Evolutionary conservation across 164 flowering plant species (phyloP), one percentile per base, ranked within the genome.

Genomic region (Cinnamomum micranthum): DNA sequence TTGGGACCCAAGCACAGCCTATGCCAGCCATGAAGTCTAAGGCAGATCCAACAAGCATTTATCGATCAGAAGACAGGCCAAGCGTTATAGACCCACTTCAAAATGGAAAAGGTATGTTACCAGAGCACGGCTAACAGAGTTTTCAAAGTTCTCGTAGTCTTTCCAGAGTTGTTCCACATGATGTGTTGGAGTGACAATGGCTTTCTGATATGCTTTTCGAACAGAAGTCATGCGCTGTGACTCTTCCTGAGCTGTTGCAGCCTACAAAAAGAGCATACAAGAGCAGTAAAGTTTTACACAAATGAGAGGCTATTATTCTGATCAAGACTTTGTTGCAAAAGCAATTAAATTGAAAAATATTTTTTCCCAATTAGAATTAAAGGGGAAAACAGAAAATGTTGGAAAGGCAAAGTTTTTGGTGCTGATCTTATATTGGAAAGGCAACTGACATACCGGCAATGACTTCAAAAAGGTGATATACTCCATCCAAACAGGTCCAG

Each of bases 401-500:
- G 20, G 20, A 10, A 22, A 33, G 15, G 31, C 17, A 14, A 14
- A 14, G 60, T 55, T 55, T 14, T 55, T 35, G 47, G 9, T 31
- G 28, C 58, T 71, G 9, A 63, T 35, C 2, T 35, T 55, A 64
- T 13, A 31, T 17, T 55, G 15, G 23, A 59, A 75, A 25, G 24
- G 76, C 60, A 70, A 65, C 68, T 22, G 14, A 78, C 89, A 51
- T 69, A 93, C 99, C 87, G 92, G 97, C 71, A 89, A 65, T 51
- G 98, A 88, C 82, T 88, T 93, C 76, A 95, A 79, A 80, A 91
- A 92, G 72, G 91, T 74, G 70, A 95, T 91, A 80, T 95, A 93
- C 81, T 95, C 99, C 88, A 90, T 88, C 99, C 99, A 95, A 55
- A 95, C 83, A 76, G 97, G 98, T 64, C 99, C 99, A 71, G 98